Evolutionary conservation across 2,329 filamentous ascomycete genomes (phyloP).

Genomic region (Chrysosporium queenslandicum): DNA sequence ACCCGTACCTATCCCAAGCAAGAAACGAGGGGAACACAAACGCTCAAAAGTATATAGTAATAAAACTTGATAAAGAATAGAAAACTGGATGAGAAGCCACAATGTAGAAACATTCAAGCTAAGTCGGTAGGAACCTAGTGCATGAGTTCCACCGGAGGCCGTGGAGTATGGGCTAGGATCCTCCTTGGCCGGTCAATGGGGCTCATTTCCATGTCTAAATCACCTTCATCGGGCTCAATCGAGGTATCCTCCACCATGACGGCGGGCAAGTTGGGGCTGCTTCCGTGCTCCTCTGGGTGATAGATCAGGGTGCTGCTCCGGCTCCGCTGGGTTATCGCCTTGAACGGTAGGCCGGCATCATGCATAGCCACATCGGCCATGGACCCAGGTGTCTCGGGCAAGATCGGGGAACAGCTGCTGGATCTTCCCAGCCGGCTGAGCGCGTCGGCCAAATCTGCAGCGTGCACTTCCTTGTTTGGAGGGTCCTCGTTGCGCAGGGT

Average conservation of each 20-base stretch:
- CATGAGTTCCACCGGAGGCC: slow-evolving; percentile 50
- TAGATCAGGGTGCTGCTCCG: slow-evolving; percentile 53
- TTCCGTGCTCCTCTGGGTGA: slow-evolving; percentile 52
- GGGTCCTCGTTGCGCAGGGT: slow-evolving; percentile 53
- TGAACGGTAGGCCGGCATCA: slow-evolving; percentile 19
- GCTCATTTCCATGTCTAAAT: slow-evolving; percentile 37
- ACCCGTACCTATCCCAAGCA: no score
- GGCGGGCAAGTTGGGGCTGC: slow-evolving; percentile 49
- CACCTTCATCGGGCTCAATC: slow-evolving; percentile 32
- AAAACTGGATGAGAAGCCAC: not conserved
- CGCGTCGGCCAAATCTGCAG: slow-evolving; percentile 50
- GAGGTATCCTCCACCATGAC: slow-evolving; percentile 56
- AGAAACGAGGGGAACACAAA: no score
- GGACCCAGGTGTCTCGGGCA: slow-evolving; percentile 14
- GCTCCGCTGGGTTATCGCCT: slow-evolving; percentile 28
- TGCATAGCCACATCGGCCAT: slow-evolving; percentile 12
- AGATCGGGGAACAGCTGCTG: slow-evolving; percentile 31
- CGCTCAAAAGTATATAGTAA: not conserved
- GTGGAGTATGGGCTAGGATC: slow-evolving; percentile 43
- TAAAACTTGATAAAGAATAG: not conserved
- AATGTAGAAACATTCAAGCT: not conserved
- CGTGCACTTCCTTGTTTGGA: slow-evolving; percentile 56
- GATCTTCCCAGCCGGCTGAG: slow-evolving; percentile 43
- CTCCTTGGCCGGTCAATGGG: slow-evolving; percentile 37
- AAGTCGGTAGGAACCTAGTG: slow-evolving; percentile 21